Base-by-base conservation (phyloP, 306 rosid species). In the Rosa rugosa region DNA sequence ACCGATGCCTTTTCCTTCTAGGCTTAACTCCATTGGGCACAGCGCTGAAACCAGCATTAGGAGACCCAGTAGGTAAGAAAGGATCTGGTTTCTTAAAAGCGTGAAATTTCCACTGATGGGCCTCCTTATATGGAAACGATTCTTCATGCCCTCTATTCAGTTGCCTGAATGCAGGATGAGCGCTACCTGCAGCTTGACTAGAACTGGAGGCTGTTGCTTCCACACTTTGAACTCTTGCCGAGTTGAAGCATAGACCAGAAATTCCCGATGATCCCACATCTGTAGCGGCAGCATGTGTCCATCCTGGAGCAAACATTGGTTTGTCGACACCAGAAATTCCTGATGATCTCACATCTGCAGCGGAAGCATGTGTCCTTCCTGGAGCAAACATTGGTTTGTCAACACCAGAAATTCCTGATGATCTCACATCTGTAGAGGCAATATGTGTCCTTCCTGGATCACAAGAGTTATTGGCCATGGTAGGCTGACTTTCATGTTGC, bases 81-180 rank as follows among this genome's bases (percentile, higher is more conserved):
- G 56, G 60, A 84, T 69, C 83, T 76, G 84, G 70, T 73, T 81
- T 81, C 76, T 80, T 79, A 47, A 51, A 60, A 80, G 70, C 80
- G 53, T 62, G 79, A 83, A 45, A 54, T 73, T 78, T 84, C 71
- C 72, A 78, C 42, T 70, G 53, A 54, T 65, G 79, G 25, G 34
- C 54, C 83, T 76, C 83, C 79, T 71, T 50, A 69, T 77, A 65
- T 16, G 80, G 46, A 18, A 68, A 27, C 20, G 47, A 71, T 62
- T 83, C 87, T 76, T 83, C 91, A 74, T 6, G 78, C 75, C 12
- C 77, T 75, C 88, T 85, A 79, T 85, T 94, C 84, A 80, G 76
- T 81, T 62, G 77, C 80, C 76, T 63, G 72, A 86, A 78, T 78
- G 80, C 13, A 70, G 84, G 51, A 75, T 76, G 65, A 44, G 75